Evolutionary conservation across 2,329 filamentous ascomycete species (phyloP).

Genomic region (Hypomyces rosellus): DNA sequence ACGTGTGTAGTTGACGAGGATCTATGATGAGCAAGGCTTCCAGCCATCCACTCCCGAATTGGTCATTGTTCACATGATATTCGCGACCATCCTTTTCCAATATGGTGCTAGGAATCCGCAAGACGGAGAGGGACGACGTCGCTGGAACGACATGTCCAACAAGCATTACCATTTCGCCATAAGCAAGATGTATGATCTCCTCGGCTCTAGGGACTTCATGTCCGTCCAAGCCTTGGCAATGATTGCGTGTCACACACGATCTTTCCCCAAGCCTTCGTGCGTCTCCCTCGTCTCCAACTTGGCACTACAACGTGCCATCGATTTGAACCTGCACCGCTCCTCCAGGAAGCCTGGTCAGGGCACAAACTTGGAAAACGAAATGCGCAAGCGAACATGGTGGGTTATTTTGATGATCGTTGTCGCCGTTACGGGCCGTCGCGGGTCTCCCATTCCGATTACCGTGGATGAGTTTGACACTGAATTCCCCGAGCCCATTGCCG

Average conservation of each 20-base stretch:
- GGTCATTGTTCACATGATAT: conserved; percentile 71
- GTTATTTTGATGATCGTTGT: conserved; percentile 59
- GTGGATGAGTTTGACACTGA: conserved; percentile 74
- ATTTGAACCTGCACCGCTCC: conserved; percentile 70
- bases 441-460: conserved; percentile 68
- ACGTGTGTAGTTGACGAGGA: conserved; percentile 45
- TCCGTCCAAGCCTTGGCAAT: conserved; percentile 69
- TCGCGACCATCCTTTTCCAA: conserved; percentile 72
- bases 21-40: conserved; percentile 65
- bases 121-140: conserved; percentile 44
- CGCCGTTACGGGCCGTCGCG: conserved; percentile 67
- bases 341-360: conserved; percentile 42
- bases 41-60: conserved; percentile 57
- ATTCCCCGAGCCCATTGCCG: conserved; percentile 63
- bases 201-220: conserved; percentile 53
- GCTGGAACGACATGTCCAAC: conserved; percentile 61
- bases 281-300: conserved; percentile 62
- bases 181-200: conserved; percentile 60
- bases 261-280: conserved; percentile 72
- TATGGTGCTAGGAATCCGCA: conserved; percentile 64
- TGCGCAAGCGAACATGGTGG: conserved; percentile 77
- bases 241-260: conserved; percentile 65
- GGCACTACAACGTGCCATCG: conserved; percentile 63
- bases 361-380: conserved; percentile 60
- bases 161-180: conserved; percentile 73